Base-by-base conservation (phyloP, 169 alveolate species). In the Plasmodium inui region DNA sequence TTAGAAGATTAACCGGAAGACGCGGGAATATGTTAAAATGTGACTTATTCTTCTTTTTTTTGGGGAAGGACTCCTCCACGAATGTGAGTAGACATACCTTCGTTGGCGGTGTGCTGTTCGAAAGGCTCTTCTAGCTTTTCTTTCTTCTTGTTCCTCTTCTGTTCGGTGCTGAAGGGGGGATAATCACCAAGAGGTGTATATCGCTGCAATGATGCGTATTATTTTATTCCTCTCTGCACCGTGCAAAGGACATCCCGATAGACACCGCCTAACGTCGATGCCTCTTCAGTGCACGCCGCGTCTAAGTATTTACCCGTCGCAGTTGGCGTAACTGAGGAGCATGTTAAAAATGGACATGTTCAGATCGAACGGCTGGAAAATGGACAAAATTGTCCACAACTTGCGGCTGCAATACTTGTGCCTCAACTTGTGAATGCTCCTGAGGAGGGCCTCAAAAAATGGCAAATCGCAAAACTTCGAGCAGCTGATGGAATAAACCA, bases 361-460 rank as follows among this genome's bases (percentile, higher is more conserved):
- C 12, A 88, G 19, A 19, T 88, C 37, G 73, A 88, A 88, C 6
- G 94, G 82, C n/a, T 79, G 72, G 22, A 88, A 88, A 26, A 88
- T 79, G 3, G 94, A 78, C 32, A 79, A 30, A 57, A 88, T 88
- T 28, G 94, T 88, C 74, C 81, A 67, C 17, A 88, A 17, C 57
- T 44, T 78, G 8, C 17, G 81, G 14, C 32, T 22, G 10, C 70
- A n/a, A 88, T 88, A 88, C 61, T 88, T 88, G 17, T 88, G 94
- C 34, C 71, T 88, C 37, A 88, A 78, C 39, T 88, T 88, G 53
- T 88, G 71, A 57, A 88, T 88, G 39, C 61, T 88, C 50, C 94
- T 88, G 34, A 88, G 50, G 19, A 88, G 30, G 10, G 90, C 19
- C 70, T 88, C 94, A 88, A 88, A 34, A 79, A 88, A 88, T 39